Base-by-base conservation (phyloP, 805 yeast genomes). In the Ogataea ramenticola region DNA sequence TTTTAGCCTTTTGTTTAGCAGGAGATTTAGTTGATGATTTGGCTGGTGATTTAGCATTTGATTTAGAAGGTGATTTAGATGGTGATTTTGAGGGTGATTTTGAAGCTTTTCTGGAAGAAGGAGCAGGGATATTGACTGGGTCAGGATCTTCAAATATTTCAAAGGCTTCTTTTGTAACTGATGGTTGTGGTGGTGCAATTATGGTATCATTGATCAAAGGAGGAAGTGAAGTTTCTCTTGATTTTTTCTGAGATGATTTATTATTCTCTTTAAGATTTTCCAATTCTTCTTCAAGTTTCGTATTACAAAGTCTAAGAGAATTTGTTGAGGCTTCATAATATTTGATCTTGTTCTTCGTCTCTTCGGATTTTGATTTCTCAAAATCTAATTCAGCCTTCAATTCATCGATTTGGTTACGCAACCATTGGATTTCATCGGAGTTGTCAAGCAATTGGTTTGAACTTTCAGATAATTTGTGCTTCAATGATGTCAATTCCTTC, bases 121-220 rank as follows among this genome's bases (percentile, higher is more conserved):
- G n/a, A n/a, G n/a, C n/a, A n/a, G n/a, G n/a, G n/a, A n/a, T n/a
- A n/a, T n/a, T n/a, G n/a, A 63, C 55, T 2, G 62, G 52, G 30
- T 61, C 53, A 26, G 65, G 30, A 29, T 29, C 32, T 29, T 29
- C n/a, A 29, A 29, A 29, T 11, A 29, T 29, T 29, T 29, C 15
- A 29, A 29, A 29, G 5, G 5, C 32, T 11, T 29, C n/a, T 10
- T 4, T 29, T 29, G 32, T 4, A 8, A 14, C 11, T 29, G 11
- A 15, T 29, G n/a, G 12, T 4, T 8, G 5, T 29, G 32, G 12
- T 29, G 32, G n/a, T 8, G 32, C n/a, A 11, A 14, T 29, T 4
- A 29, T 9, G n/a, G 12, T 29, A 29, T 29, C n/a, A 29, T 29
- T 29, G 12, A 14, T 29, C n/a, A 29, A 14, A 29, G 32, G 32